Percentiles rank a stretch among this genome's conserved stretches.
phyloP scores from a whole-genome alignment of 1,139 yeast genomes.

The Saccharomyces hybrid region DNA sequence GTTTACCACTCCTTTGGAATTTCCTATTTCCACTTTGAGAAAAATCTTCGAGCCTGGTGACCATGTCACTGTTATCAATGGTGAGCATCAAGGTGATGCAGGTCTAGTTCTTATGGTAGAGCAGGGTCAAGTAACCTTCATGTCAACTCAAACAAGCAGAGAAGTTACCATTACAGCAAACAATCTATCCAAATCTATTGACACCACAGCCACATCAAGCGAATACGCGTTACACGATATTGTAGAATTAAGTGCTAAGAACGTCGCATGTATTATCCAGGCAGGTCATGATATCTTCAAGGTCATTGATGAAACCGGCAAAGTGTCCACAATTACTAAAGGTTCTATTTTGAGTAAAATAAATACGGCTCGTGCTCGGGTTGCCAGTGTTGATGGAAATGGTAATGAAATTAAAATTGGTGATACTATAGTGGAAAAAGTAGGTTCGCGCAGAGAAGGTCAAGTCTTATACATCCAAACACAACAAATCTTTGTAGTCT shows the following conservation, averaged over 20 bases:
- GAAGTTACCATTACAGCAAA: conserved; percentile 91
- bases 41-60: conserved; percentile 89
- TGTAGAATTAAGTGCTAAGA: conserved; percentile 79
- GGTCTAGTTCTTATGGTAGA: conserved; percentile 83
- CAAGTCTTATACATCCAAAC: conserved; percentile 79
- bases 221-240: conserved; percentile 83
- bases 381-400: conserved; percentile 76
- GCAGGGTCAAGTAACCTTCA: conserved; percentile 79
- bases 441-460: conserved; percentile 83
- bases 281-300: conserved; percentile 86
- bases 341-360: conserved; percentile 75
- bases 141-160: conserved; percentile 80
- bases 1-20: conserved; percentile 48
- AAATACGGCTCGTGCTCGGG: conserved; percentile 56
- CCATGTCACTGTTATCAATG: conserved; percentile 87
- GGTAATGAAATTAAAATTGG: conserved; percentile 85
- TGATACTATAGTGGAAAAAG: conserved; percentile 78
- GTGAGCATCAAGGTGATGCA: conserved; percentile 87
- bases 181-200: conserved; percentile 72
- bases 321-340: conserved; percentile 63
- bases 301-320: conserved; percentile 79
- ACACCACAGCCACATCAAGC: conserved; percentile 59
- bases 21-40: conserved; percentile 75
- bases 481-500: conserved; percentile 67
- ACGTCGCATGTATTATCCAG: conserved; percentile 82